Base-by-base conservation (phyloP, 768 basidiomycete species). In the Collybia sordida region DNA sequence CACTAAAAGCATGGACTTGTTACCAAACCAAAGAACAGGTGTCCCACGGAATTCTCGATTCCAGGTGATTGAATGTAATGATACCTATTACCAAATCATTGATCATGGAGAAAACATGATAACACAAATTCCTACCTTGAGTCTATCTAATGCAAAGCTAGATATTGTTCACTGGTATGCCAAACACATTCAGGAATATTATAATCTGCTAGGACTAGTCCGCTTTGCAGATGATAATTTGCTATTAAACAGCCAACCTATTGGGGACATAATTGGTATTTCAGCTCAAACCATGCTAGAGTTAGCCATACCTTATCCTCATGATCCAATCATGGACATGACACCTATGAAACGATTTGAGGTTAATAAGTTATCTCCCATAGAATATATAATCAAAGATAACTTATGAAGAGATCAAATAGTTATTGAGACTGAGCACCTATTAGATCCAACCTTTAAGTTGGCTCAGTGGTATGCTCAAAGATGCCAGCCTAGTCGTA, bases 101-200 rank as follows among this genome's bases (percentile, higher is more conserved):
- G 49, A 50, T 24, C 43, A 50, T 43, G 28, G 49, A 23, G 49
- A 50, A 36, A 41, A 37, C 11, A 28, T 44, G 21, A 4, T 50
- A 18, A 50, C 34, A n/a, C 6, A 36, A 38, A 44, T 50, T n/a
- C n/a, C n/a, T n/a, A n/a, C n/a, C n/a, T n/a, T n/a, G n/a, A n/a
- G n/a, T n/a, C n/a, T n/a, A n/a, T n/a, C n/a, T n/a, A n/a, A n/a
- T n/a, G n/a, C n/a, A n/a, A n/a, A n/a, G n/a, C n/a, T n/a, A n/a
- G n/a, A n/a, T n/a, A n/a, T n/a, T n/a, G n/a, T n/a, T n/a, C n/a
- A n/a, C n/a, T n/a, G n/a, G n/a, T n/a, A n/a, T n/a, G n/a, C n/a
- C n/a, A n/a, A n/a, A n/a, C n/a, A n/a, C n/a, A n/a, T n/a, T n/a
- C n/a, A n/a, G n/a, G n/a, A n/a, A n/a, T n/a, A n/a, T n/a, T n/a